Conservation (phyloP, 1,139 yeast genomes). For the Eremothecium cymbalariae region DNA sequence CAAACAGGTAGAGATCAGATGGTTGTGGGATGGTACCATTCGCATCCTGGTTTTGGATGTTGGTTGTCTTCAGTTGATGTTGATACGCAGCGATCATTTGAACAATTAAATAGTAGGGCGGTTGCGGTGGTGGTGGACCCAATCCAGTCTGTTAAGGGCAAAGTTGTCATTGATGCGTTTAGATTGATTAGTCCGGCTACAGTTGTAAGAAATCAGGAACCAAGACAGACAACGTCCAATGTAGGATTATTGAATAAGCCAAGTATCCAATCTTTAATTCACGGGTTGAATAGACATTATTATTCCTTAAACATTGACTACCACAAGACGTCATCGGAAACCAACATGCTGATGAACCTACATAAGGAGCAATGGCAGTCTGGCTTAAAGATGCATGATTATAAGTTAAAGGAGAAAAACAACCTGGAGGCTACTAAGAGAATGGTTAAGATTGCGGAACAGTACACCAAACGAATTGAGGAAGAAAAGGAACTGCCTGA, state of each 20-base stretch:
- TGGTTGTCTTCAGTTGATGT: slow-evolving; percentile 98
- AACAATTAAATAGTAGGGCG: slow-evolving; percentile 87
- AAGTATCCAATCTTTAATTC: slow-evolving; percentile 94
- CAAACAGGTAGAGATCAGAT: slow-evolving; percentile 98
- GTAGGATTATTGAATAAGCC: slow-evolving; percentile 95
- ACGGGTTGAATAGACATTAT: slow-evolving; percentile 94
- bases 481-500: slow-evolving; percentile 87
- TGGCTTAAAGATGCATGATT: slow-evolving; percentile 74
- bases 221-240: slow-evolving; percentile 95
- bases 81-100: slow-evolving; percentile 94
- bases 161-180: slow-evolving; percentile 97
- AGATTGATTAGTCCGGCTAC: slow-evolving; percentile 85
- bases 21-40: slow-evolving; percentile 99
- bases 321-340: slow-evolving; percentile 86
- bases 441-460: slow-evolving; percentile 86
- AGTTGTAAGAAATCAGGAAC: slow-evolving; percentile 93
- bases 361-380: slow-evolving; percentile 97
- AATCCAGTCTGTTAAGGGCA: slow-evolving; percentile 95
- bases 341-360: slow-evolving; percentile 85
- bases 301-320: slow-evolving; percentile 93
- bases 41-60: slow-evolving; percentile 99
- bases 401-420: slow-evolving; percentile 66
- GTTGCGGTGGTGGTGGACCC: slow-evolving; percentile 98
- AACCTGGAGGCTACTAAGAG: slow-evolving; percentile 66
- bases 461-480: slow-evolving; percentile 81